Evolutionary conservation across 75 land plant species (phyloP).

Genomic region (Picea glauca): DNA sequence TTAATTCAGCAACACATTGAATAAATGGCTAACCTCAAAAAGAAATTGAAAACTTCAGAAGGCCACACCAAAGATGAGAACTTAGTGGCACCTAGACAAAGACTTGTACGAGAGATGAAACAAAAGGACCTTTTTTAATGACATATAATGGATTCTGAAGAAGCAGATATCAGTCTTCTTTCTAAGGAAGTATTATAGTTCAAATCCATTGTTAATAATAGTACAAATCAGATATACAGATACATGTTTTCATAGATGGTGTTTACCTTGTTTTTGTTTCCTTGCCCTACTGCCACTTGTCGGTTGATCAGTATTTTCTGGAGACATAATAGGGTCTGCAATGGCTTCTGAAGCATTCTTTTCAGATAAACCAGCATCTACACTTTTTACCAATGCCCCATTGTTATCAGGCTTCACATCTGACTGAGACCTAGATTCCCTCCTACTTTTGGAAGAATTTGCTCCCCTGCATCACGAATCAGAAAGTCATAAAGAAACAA

Average conservation of each 20-base stretch:
- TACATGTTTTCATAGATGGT: not conserved
- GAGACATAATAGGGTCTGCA: not conserved
- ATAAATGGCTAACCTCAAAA: too few relatives aligned
- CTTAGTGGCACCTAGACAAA: too few relatives aligned
- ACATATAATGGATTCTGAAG: too few relatives aligned
- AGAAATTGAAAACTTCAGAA: too few relatives aligned
- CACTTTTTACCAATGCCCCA: not conserved
- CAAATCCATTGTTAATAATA: not conserved
- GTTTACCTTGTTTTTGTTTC: conserved; percentile 7
- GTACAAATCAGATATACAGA: not conserved
- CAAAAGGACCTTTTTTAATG: too few relatives aligned
- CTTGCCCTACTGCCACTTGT: not conserved
- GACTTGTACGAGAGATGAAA: too few relatives aligned
- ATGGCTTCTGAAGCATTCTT: not conserved
- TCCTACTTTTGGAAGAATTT: not conserved
- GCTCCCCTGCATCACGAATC: not conserved
- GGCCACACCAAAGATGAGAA: too few relatives aligned
- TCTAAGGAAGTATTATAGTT: not conserved
- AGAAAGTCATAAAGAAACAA: not conserved
- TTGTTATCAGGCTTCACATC: not conserved
- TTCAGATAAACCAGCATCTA: not conserved
- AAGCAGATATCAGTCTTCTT: not conserved
- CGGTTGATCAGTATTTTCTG: not conserved
- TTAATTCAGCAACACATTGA: too few relatives aligned
- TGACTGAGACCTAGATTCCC: not conserved